Percentiles rank a stretch among this genome's conserved stretches.
phyloP scores from a whole-genome alignment of 2,329 filamentous ascomycete species.

The Purpureocillium lavendulum region DNA sequence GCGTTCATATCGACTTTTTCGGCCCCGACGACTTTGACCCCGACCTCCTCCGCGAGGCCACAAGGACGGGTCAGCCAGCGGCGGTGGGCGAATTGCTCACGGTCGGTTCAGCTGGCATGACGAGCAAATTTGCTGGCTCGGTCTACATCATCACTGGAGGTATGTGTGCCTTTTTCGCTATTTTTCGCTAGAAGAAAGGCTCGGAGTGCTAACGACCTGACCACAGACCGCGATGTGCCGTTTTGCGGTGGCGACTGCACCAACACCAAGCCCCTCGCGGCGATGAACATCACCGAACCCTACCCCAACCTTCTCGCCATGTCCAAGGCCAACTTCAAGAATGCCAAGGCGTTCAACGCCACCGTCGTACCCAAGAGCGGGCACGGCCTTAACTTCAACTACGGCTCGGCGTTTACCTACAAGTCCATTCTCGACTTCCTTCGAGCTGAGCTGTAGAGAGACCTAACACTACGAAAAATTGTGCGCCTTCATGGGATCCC shows the following conservation, averaged over 20 bases:
- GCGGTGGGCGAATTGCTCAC: conserved; percentile 52
- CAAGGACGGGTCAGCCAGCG: conserved; percentile 44
- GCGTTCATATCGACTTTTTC: conserved; percentile 45
- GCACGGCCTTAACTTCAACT: conserved; percentile 41
- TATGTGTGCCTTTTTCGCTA: conserved; percentile 13
- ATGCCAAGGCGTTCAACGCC: conserved; percentile 39
- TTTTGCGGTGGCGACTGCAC: conserved; percentile 57
- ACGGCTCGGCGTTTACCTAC: conserved; percentile 23
- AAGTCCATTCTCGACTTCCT: conserved; percentile 27
- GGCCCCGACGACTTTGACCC: conserved; percentile 47
- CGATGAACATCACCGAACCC: conserved; percentile 20
- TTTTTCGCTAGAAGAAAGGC: too few species aligned
- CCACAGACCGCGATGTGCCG: conserved; percentile 35
- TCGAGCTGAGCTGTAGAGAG: background rate
- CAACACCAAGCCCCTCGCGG: conserved; percentile 18
- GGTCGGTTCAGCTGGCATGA: conserved; percentile 27
- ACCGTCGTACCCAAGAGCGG: conserved; percentile 44
- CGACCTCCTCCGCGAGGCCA: conserved; percentile 36
- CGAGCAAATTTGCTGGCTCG: conserved; percentile 39
- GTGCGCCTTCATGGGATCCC: too few species aligned
- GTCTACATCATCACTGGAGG: conserved; percentile 52
- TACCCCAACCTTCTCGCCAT: conserved; percentile 33
- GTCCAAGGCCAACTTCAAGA: conserved; percentile 31
- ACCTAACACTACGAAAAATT: too few species aligned
- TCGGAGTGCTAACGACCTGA: background rate